These are phyloP conservation scores for Cordia subcordata DNA, from an alignment of 257 asterid species.

Conservation along the genomic window DNA sequence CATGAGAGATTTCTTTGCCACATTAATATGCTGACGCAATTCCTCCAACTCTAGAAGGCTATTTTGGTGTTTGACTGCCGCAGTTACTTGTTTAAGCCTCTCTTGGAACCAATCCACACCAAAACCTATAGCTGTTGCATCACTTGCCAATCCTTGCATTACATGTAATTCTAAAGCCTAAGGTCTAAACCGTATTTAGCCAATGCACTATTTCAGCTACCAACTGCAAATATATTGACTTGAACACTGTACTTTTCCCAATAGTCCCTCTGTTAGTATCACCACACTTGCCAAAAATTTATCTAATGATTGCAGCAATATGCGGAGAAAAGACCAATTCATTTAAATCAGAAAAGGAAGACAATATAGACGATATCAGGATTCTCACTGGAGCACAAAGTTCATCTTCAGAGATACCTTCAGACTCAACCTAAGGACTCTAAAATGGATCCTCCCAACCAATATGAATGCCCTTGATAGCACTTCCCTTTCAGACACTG, in stretches of 20 bases:
- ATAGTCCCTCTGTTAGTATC: slow-evolving; percentile 25
- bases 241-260: slow-evolving; percentile 25
- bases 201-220: slow-evolving; percentile 27
- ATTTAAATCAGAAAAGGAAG: slow-evolving; percentile 8
- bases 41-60: slow-evolving; percentile 3
- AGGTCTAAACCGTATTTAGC: slow-evolving; percentile 12
- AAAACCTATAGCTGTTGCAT: slow-evolving; percentile 30
- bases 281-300: slow-evolving; percentile 24
- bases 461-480: slow-evolving; percentile 5
- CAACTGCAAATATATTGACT: slow-evolving; percentile 18
- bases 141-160: slow-evolving; percentile 23
- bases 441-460: slow-evolving; percentile 6
- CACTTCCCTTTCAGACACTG: background rate
- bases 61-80: slow-evolving; percentile 13
- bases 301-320: slow-evolving; percentile 11
- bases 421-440: slow-evolving; percentile 14
- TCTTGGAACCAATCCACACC: slow-evolving; percentile 33
- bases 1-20: slow-evolving; percentile 19
- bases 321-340: slow-evolving; percentile 7
- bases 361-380: background rate
- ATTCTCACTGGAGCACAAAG: slow-evolving; percentile 2
- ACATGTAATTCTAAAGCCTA: slow-evolving; percentile 16
- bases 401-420: slow-evolving; percentile 16
- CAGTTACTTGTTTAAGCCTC: slow-evolving; percentile 17
- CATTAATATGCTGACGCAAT: slow-evolving; percentile 18